Evolutionary conservation across 495 filamentous ascomycete species (phyloP).

Genomic region (Neurospora cerealis): DNA sequence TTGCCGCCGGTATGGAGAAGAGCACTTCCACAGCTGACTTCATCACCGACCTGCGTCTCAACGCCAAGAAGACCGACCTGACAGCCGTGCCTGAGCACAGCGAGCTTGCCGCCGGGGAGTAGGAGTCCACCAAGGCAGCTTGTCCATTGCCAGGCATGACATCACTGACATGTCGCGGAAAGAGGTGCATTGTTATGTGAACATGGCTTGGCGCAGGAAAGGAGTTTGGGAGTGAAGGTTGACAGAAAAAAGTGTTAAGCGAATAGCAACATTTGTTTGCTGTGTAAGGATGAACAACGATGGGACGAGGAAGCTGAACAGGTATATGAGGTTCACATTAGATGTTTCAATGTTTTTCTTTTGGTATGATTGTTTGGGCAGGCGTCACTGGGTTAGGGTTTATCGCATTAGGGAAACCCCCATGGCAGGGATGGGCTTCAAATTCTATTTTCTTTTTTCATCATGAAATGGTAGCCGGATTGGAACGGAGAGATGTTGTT

Average conservation of each 20-base stretch:
- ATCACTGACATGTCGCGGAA: neutral
- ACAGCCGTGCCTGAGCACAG: constrained; percentile 11
- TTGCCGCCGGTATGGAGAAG: constrained; percentile 46
- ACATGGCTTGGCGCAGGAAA: neutral
- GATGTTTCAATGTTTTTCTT: neutral
- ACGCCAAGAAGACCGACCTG: constrained; percentile 11
- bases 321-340: neutral
- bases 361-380: neutral
- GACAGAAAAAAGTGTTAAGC: neutral
- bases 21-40: constrained; percentile 9
- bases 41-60: constrained; percentile 14
- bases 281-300: neutral
- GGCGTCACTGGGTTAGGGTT: neutral
- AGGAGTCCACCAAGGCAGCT: constrained; percentile 4
- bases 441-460: neutral
- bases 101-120: constrained; percentile 18
- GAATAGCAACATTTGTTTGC: neutral
- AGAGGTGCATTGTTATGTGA: constrained; percentile 13
- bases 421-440: neutral
- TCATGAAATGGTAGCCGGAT: neutral
- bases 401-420: neutral
- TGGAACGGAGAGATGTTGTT: neutral
- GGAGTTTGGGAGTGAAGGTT: neutral
- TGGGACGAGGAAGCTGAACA: neutral
- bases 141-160: neutral